A percentile compares a stretch with the other conserved stretches of the same genome.
These are phyloP conservation scores for Citrus inodora DNA, from an alignment of 345 rosid genomes.

Conservation along the genomic window DNA sequence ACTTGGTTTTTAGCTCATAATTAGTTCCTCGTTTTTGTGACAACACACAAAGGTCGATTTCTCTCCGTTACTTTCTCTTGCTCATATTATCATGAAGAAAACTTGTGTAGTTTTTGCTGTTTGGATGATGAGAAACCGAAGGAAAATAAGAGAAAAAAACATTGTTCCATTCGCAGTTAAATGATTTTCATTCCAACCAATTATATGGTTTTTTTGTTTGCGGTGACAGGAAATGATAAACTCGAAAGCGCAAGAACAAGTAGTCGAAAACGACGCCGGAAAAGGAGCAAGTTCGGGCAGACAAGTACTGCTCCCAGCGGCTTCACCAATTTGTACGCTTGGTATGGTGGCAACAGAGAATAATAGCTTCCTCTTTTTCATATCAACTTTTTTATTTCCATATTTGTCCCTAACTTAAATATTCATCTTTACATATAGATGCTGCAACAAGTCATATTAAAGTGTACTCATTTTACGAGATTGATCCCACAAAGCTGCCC, in stretches of 20 bases:
- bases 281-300: constrained; percentile 14
- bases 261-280: constrained; percentile 13
- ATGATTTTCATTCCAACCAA: too few relatives aligned
- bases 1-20: too few relatives aligned
- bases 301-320: constrained; percentile 10
- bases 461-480: constrained; percentile 66
- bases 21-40: too few relatives aligned
- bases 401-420: background rate
- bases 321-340: constrained; percentile 1
- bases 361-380: background rate
- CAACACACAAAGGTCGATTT: too few relatives aligned
- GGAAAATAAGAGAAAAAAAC: too few relatives aligned
- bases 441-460: constrained; percentile 45
- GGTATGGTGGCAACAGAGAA: background rate
- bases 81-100: too few relatives aligned
- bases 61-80: too few relatives aligned
- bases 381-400: background rate
- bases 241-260: constrained; percentile 22
- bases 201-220: too few relatives aligned
- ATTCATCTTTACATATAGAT: background rate
- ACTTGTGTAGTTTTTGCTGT: too few relatives aligned
- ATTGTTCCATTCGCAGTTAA: too few relatives aligned
- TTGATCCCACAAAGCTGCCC: constrained; percentile 61
- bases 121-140: too few relatives aligned
- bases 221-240: constrained; percentile 17